Evolutionary conservation across 345 rosid species (phyloP).

Genomic region (Citrus glauca): DNA sequence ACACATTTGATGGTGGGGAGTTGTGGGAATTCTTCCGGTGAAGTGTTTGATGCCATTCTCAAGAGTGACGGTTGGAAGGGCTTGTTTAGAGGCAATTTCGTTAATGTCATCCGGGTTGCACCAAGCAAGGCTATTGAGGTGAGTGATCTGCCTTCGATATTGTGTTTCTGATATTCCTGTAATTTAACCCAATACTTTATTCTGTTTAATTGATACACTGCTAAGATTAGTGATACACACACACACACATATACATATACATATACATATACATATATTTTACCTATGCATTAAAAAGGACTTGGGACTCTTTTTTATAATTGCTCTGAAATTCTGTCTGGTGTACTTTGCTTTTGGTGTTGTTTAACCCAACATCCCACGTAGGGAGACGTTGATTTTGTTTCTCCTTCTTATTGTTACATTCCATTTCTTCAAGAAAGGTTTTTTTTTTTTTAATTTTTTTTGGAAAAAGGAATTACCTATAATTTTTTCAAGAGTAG

Average conservation of each 20-base stretch:
- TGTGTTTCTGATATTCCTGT: background rate
- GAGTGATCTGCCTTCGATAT: background rate
- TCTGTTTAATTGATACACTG: background rate
- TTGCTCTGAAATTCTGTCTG: background rate
- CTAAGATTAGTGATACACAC: background rate
- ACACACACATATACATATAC: too few species aligned
- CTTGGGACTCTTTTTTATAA: background rate
- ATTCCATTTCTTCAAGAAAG: too few species aligned
- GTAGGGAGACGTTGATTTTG: background rate
- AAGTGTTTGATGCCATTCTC: conserved; percentile 53
- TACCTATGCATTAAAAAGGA: background rate
- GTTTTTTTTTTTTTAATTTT: background rate
- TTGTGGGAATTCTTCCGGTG: conserved; percentile 39
- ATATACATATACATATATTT: too few species aligned
- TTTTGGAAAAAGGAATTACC: too few species aligned
- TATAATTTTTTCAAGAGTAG: too few species aligned
- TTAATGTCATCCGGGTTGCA: conserved; percentile 60
- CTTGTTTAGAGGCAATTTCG: conserved; percentile 60
- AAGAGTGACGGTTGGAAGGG: conserved; percentile 62
- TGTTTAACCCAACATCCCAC: background rate
- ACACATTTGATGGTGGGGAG: conserved; percentile 70
- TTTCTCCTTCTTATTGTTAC: background rate
- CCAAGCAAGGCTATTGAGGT: conserved; percentile 73
- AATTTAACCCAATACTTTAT: background rate
- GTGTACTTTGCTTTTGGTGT: background rate